A percentile compares a stretch with the other conserved stretches of the same genome.
phyloP scores from a whole-genome alignment of 495 filamentous ascomycete genomes.

The Trichodelitschia bisporula region DNA sequence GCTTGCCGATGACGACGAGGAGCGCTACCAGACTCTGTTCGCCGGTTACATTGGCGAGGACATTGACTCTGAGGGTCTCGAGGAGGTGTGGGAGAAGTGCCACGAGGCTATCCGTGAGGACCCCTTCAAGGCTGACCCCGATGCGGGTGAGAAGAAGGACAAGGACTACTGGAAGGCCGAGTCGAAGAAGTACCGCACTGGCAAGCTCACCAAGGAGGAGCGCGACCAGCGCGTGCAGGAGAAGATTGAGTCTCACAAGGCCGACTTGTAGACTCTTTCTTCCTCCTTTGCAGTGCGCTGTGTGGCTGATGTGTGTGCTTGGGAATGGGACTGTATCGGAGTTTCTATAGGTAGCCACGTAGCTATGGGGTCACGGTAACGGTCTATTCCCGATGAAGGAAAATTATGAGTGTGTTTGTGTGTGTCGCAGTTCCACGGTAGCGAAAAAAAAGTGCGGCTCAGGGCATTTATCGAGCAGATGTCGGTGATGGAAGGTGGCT shows the following conservation, averaged over 20 bases:
- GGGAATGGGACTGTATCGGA: too few species aligned
- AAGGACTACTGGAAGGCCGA: constrained; percentile 96
- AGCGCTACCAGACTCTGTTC: constrained; percentile 98
- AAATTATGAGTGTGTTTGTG: too few species aligned
- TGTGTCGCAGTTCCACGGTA: too few species aligned
- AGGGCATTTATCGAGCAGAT: too few species aligned
- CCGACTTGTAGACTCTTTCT: constrained; percentile 1
- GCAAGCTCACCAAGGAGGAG: constrained; percentile 60
- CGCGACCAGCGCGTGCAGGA: constrained; percentile 55
- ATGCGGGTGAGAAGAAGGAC: constrained; percentile 57
- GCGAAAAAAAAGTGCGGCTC: too few species aligned
- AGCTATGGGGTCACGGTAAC: too few species aligned
- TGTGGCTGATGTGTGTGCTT: too few species aligned
- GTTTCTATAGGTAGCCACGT: too few species aligned
- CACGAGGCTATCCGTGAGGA: constrained; percentile 96
- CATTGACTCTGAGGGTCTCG: constrained; percentile 83
- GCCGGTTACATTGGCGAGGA: constrained; percentile 89
- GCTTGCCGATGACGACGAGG: constrained; percentile 97
- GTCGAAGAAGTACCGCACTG: constrained; percentile 61
- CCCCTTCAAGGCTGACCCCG: constrained; percentile 82
- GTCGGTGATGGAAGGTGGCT: too few species aligned
- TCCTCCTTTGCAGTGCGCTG: background rate
- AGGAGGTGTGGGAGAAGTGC: constrained; percentile 88
- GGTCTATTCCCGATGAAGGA: too few species aligned
- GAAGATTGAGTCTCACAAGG: constrained; percentile 58